Conservation (phyloP, 2,329 filamentous ascomycete genomes). For the Colletotrichum lupini region DNA sequence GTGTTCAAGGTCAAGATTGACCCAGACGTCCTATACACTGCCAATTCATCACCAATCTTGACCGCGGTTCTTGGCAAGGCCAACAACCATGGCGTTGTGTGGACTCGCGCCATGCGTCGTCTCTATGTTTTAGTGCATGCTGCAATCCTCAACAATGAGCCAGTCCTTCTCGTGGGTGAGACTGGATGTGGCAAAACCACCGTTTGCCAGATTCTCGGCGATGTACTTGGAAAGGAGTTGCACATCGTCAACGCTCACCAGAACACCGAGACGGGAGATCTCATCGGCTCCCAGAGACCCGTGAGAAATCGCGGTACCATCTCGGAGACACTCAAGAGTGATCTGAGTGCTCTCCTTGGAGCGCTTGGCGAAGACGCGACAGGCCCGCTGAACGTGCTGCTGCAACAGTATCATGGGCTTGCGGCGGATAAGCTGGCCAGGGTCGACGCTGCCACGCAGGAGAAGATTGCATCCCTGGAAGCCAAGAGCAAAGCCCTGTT, state of each 20-base stretch:
- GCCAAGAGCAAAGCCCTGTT: constrained; percentile 86
- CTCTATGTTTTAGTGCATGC: constrained; percentile 90
- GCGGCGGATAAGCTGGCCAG: constrained; percentile 52
- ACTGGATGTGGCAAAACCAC: constrained; percentile 99
- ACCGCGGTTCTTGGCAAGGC: constrained; percentile 56
- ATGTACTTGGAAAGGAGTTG: constrained; percentile 79
- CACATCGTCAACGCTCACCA: constrained; percentile 97
- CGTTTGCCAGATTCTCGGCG: constrained; percentile 90
- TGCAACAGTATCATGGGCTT: constrained; percentile 69
- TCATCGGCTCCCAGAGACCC: constrained; percentile 95
- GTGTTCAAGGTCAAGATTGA: constrained; percentile 90
- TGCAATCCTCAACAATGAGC: constrained; percentile 90
- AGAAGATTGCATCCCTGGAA: constrained; percentile 59
- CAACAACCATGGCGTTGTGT: constrained; percentile 79
- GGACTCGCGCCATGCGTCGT: constrained; percentile 94
- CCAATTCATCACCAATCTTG: constrained; percentile 66
- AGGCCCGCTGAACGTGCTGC: constrained; percentile 63
- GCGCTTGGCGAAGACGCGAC: constrained; percentile 52
- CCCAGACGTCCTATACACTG: constrained; percentile 77
- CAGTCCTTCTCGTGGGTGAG: constrained; percentile 93
- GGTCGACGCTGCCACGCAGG: constrained; percentile 60
- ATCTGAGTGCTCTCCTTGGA: constrained; percentile 63
- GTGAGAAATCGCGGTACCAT: constrained; percentile 85
- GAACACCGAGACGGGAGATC: constrained; percentile 95
- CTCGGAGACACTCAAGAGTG: constrained; percentile 71